Evolutionary conservation across 257 asterid genomes (phyloP).

Genomic region (Fraxinus quadrangulata): DNA sequence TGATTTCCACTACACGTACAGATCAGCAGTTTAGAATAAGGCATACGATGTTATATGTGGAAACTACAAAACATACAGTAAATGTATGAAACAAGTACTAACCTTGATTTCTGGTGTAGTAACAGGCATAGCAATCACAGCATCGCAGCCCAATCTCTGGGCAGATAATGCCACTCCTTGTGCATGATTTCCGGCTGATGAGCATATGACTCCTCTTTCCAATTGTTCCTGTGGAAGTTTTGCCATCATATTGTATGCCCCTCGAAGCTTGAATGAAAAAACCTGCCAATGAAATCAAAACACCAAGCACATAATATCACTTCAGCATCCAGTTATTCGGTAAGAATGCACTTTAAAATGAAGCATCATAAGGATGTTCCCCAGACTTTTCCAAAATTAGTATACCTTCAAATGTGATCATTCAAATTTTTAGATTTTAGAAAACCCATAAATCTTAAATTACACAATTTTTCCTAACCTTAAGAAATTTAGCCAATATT

Average conservation of each 20-base stretch:
- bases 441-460: background rate
- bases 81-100: conserved; percentile 14
- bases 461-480: background rate
- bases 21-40: background rate
- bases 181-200: conserved; percentile 98
- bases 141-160: conserved; percentile 32
- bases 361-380: background rate
- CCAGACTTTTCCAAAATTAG: background rate
- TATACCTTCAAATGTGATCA: background rate
- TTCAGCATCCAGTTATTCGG: background rate
- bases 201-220: conserved; percentile 84
- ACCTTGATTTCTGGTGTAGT: conserved; percentile 98
- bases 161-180: conserved; percentile 96
- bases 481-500: background rate
- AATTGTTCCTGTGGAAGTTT: conserved; percentile 75
- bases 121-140: conserved; percentile 89
- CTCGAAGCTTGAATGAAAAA: conserved; percentile 90
- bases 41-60: background rate
- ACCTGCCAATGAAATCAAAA: conserved; percentile 44
- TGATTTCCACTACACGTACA: conserved; percentile 64
- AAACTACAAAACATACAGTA: background rate
- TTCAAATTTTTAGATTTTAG: background rate
- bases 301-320: background rate
- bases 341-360: background rate
- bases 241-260: conserved; percentile 99